Conservation (phyloP, 2,329 filamentous ascomycete genomes). For the Teratosphaeria viscida region DNA sequence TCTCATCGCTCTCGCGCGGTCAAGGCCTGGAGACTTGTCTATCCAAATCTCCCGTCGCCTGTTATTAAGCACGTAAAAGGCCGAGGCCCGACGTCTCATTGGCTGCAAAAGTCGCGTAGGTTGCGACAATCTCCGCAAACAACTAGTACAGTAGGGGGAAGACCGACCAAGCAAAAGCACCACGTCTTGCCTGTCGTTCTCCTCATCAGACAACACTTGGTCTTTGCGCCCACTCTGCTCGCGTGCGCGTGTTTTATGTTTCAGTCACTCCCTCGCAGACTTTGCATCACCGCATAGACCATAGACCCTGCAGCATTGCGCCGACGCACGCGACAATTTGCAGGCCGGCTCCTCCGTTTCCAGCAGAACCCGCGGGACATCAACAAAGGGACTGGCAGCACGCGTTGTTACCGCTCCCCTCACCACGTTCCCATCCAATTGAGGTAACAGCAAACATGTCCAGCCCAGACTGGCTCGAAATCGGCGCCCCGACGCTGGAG, state of each 20-base stretch:
- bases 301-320: background rate
- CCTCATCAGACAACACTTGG: background rate
- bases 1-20: background rate
- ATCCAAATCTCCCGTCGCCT: background rate
- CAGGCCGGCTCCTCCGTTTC: background rate
- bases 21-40: background rate
- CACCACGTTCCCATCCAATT: background rate
- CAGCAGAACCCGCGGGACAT: background rate
- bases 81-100: background rate
- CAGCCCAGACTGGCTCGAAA: slow-evolving; percentile 38
- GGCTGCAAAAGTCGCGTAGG: background rate
- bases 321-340: background rate
- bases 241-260: background rate
- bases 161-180: background rate
- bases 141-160: background rate
- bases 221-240: background rate
- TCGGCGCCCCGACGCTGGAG: slow-evolving; percentile 66
- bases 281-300: background rate
- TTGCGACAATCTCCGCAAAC: background rate
- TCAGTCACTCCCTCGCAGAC: background rate
- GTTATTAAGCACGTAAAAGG: background rate
- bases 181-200: background rate
- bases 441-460: slow-evolving; percentile 2
- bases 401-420: background rate
- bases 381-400: background rate